Evolutionary conservation across 2,329 filamentous ascomycete species (phyloP).

Genomic region (Apiospora saccharicola): DNA sequence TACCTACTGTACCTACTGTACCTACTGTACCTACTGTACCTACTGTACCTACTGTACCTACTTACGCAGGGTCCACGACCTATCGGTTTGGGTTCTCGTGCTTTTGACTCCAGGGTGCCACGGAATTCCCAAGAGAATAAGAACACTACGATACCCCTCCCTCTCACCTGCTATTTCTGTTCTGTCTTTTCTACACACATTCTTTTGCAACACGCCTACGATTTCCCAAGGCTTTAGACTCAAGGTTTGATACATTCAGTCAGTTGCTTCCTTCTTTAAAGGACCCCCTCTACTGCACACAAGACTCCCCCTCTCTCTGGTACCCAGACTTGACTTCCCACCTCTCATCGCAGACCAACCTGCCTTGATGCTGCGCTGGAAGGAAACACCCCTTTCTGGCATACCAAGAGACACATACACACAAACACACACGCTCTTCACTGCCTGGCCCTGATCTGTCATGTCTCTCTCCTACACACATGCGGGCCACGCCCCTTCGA

Average conservation of each 20-base stretch:
- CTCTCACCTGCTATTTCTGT: not conserved
- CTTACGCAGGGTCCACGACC: not conserved
- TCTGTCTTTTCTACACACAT: slow-evolving; percentile 10
- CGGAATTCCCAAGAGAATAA: slow-evolving; percentile 1
- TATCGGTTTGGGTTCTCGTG: not conserved
- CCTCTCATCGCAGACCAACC: not conserved
- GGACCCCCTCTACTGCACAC: not conserved
- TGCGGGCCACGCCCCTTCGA: slow-evolving; percentile 34
- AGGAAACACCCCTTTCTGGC: not conserved
- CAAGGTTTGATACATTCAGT: slow-evolving; percentile 27
- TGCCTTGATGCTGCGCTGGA: not conserved
- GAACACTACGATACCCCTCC: slow-evolving; percentile 1
- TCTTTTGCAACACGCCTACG: slow-evolving; percentile 12
- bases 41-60: not conserved
- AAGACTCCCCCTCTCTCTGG: not conserved
- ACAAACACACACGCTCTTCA: not conserved
- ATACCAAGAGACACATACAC: not conserved
- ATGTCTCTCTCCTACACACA: slow-evolving; percentile 40
- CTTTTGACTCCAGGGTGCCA: not conserved
- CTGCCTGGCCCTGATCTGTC: slow-evolving; percentile 7
- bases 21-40: too few relatives aligned
- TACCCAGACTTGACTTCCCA: not conserved
- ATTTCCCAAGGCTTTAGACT: slow-evolving; percentile 23
- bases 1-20: not conserved
- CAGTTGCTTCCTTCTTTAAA: slow-evolving; percentile 19